Evolutionary conservation across 148 eudicot genomes (phyloP).

Genomic region (Cornus florida): DNA sequence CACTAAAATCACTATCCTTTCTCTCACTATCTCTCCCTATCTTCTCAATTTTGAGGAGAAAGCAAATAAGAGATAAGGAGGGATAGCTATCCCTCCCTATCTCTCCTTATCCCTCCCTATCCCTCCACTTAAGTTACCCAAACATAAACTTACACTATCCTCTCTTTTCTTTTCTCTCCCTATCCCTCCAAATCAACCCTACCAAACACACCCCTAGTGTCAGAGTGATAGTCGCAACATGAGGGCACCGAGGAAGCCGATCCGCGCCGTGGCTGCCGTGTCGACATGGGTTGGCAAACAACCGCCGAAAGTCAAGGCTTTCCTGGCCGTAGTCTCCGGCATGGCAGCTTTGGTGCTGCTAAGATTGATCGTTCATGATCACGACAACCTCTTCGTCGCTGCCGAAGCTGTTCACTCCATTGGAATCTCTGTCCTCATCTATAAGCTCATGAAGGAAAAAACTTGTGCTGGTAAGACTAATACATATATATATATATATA

Average conservation of each 20-base stretch:
- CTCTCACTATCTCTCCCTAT: too few species aligned
- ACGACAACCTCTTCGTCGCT: conserved; percentile 87
- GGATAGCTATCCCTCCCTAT: too few species aligned
- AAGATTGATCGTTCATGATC: conserved; percentile 71
- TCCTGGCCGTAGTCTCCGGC: conserved; percentile 72
- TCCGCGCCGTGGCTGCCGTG: conserved; percentile 49
- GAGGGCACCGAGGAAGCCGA: conserved; percentile 74
- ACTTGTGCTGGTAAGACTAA: conserved; percentile 77
- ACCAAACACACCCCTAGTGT: too few species aligned
- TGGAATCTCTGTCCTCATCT: conserved; percentile 77
- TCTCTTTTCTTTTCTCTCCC: too few species aligned
- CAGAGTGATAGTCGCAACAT: conserved; percentile 14
- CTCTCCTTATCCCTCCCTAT: too few species aligned
- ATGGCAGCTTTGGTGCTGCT: conserved; percentile 69
- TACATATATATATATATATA: too few species aligned
- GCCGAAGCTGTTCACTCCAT: conserved; percentile 87
- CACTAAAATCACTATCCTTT: too few species aligned
- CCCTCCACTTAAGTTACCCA: too few species aligned
- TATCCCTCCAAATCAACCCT: too few species aligned
- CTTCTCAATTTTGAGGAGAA: too few species aligned
- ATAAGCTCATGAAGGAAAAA: conserved; percentile 79
- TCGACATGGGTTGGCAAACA: conserved; percentile 67
- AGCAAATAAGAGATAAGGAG: too few species aligned
- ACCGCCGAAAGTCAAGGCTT: conserved; percentile 91
- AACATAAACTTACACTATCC: too few species aligned